These are phyloP conservation scores for Aspergillus arachidicola DNA, from an alignment of 2,329 filamentous ascomycete genomes.

Conservation along the genomic window DNA sequence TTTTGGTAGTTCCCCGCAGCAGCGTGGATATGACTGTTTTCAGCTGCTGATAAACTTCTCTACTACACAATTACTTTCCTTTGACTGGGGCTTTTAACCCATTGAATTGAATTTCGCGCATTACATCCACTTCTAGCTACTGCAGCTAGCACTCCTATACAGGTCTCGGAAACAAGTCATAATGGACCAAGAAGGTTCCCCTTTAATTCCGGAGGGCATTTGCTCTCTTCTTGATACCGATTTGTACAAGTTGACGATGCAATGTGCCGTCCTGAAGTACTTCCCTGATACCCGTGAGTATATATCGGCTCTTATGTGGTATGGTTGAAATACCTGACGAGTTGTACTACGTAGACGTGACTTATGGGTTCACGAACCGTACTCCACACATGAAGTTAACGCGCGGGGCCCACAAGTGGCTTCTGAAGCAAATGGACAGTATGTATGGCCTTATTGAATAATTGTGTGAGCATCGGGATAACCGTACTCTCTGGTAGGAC, in stretches of 20 bases:
- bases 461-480: background rate
- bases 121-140: background rate
- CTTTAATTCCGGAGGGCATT: conserved; percentile 64
- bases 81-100: background rate
- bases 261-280: conserved; percentile 92
- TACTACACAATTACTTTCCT: background rate
- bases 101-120: background rate
- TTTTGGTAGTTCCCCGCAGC: conserved; percentile 11
- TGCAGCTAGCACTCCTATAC: background rate
- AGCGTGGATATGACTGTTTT: conserved; percentile 2
- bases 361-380: conserved; percentile 92
- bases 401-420: conserved; percentile 80
- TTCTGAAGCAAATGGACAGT: conserved; percentile 81
- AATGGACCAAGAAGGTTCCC: conserved; percentile 32
- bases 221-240: conserved; percentile 82
- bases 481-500: conserved; percentile 56
- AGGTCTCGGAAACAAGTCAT: background rate
- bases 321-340: conserved; percentile 9
- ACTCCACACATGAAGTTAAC: conserved; percentile 92
- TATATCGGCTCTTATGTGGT: no score
- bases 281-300: conserved; percentile 67
- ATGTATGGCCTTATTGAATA: conserved; percentile 29
- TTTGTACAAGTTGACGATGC: conserved; percentile 98
- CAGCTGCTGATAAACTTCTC: conserved; percentile 2
- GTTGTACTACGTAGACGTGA: conserved; percentile 59